Evolutionary conservation across 352 stramenopile genomes (phyloP).

Genomic region (Phytophthora hybrid): DNA sequence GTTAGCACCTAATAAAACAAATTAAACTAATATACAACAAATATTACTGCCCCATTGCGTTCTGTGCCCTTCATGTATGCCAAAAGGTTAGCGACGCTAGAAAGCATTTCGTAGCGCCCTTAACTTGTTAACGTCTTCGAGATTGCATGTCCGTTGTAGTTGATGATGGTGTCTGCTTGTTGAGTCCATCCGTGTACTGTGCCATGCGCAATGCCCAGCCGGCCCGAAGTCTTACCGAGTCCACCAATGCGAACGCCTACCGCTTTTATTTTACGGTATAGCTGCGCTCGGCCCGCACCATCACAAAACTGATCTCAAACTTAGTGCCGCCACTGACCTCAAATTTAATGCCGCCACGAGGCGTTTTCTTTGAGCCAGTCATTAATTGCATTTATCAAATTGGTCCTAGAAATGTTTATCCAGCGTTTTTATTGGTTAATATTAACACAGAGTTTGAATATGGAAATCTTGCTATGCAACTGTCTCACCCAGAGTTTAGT

Average conservation of each 20-base stretch:
- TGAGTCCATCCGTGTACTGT: not conserved
- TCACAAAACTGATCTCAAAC: no score
- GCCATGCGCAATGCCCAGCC: not conserved
- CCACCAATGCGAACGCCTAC: not conserved
- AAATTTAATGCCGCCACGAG: no score
- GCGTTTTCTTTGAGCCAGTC: no score
- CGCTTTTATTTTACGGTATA: not conserved
- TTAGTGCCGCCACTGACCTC: no score
- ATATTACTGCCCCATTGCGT: not conserved
- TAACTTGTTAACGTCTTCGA: conserved; percentile 2
- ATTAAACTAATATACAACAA: not conserved
- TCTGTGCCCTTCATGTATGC: not conserved
- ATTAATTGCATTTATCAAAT: no score
- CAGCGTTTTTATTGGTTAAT: no score
- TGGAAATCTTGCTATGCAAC: no score
- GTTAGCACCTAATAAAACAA: not conserved
- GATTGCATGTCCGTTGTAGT: not conserved
- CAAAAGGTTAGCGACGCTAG: conserved; percentile 1
- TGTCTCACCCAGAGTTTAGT: no score
- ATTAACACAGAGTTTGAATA: no score
- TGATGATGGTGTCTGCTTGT: not conserved
- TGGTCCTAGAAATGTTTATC: no score
- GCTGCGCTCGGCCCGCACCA: no score
- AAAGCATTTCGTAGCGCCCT: not conserved
- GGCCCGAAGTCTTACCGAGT: not conserved